Base-by-base conservation (phyloP, 2,329 filamentous ascomycete genomes). In the Pyricularia grisea region DNA sequence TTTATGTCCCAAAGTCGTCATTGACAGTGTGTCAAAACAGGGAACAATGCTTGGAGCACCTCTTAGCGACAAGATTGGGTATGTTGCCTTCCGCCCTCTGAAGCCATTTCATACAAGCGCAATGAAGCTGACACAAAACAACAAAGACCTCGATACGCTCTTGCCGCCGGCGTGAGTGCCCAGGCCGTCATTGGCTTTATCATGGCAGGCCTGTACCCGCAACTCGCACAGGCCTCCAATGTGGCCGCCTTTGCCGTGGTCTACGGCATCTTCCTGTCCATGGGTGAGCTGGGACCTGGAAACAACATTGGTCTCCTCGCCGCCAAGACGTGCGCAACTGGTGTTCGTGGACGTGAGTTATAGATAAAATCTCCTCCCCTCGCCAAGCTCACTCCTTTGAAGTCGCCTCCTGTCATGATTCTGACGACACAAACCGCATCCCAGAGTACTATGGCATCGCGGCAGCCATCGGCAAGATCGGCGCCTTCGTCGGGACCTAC, bases 261-360 rank as follows among this genome's bases (percentile, higher is more conserved):
- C 2, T 94, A 93, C 73, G 92, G 88, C 20, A 83, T 95, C 72
- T 95, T 95, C 80, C 81, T 92, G 1, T 86, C 89, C 0, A 83
- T 94, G 1, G 92, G 92, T 67, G 92, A 95, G 77, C 80, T 96
- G 60, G 93, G 94, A 0, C 93, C 94, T 0, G 94, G 94, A 14
- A 92, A 97, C 81, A 97, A 97, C 77, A 97, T 97, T 73, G 93
- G 93, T 2, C 85, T 97, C 0, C 79, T 96, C 33, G 93, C 94
- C 0, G 91, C 91, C 65, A 97, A 97, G 82, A 94, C 92, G 1
- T 93, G 89, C 74, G 92, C 94, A 0, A 97, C 94, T 4, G 90
- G 91, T 23, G 90, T 97, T n/a, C 87, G 93, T 58, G 94, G 93
- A 2, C 83, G 67, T 68, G 23, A 68, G 67, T 68, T n/a, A 36